Base-by-base conservation (phyloP, 352 stramenopile genomes). In the Phytophthora ohioensis region DNA sequence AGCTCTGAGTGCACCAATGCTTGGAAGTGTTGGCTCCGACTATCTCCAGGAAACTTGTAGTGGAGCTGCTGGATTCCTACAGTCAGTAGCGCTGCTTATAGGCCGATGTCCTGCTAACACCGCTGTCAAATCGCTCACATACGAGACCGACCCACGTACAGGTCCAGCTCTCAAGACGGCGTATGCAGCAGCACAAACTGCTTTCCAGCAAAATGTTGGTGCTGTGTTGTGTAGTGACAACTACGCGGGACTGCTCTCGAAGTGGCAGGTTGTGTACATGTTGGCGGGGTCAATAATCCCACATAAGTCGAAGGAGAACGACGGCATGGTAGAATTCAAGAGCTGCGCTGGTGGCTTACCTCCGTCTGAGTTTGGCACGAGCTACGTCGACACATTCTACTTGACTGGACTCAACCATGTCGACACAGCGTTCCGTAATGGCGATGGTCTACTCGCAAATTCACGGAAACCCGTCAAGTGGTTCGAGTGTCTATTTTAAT, bases 401-500 rank as follows among this genome's bases (percentile, higher is more conserved):
- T 35, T 43, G 51, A 43, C 35, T n/a, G 51, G 38, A 4, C 48
- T 90, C 36, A 90, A 87, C 52, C 77, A 90, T 61, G 45, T 59
- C 9, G 81, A 86, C 34, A 81, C 67, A 30, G 56, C 75, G 21
- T 81, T 87, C 62, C 77, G 60, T 34, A 66, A 78, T 53, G 79
- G 79, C 15, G 81, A 87, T 38, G 75, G 67, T 0, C 64, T 76
- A n/a, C 71, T 79, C 36, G 39, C 75, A 38, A 69, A 67, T 6
- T 36, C 71, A 15, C 67, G 82, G 52, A 88, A 78, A 62, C 81
- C 79, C 0, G 47, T 83, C 15, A 88, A 84, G 53, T 90, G 81
- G 81, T 81, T 90, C 47, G 75, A 57, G 27, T 57, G 51, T 12
- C 11, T 57, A 35, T 11, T 57, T 34, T 57, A 57, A 39, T 8